phyloP scores from a whole-genome alignment of 169 alveolate genomes.

The Plasmodium sp. region DNA sequence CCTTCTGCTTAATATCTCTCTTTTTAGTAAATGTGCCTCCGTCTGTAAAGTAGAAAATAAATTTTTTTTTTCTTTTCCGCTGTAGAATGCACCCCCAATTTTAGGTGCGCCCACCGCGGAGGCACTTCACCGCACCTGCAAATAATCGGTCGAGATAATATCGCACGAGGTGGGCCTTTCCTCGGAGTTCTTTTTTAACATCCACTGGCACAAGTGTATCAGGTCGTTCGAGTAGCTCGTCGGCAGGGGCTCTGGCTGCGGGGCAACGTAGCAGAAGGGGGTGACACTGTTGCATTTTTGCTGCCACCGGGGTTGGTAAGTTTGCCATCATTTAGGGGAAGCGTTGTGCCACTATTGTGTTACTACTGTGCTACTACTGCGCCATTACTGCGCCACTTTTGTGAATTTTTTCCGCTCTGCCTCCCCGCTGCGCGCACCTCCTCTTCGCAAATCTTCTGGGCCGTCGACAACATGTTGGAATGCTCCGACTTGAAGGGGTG shows the following conservation, averaged over 20 bases:
- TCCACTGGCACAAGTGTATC: constrained; percentile 58
- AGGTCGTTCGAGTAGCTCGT: constrained; percentile 38
- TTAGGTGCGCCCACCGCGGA: background rate
- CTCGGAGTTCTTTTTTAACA: constrained; percentile 52
- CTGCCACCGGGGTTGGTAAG: background rate
- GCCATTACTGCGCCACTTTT: background rate
- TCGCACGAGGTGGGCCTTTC: constrained; percentile 67
- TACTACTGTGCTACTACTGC: no score
- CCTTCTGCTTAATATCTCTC: constrained; percentile 14
- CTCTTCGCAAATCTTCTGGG: constrained; percentile 71
- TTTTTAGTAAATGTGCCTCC: constrained; percentile 50
- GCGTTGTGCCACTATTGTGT: background rate
- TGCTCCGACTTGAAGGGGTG: constrained; percentile 74
- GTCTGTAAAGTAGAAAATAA: background rate
- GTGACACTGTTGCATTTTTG: background rate
- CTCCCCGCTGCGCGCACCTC: constrained; percentile 7
- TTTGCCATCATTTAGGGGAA: background rate
- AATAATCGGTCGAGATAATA: constrained; percentile 45
- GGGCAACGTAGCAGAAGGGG: background rate
- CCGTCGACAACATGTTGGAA: constrained; percentile 46
- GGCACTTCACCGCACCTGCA: constrained; percentile 16
- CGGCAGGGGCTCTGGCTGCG: constrained; percentile 75
- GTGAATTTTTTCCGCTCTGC: background rate
- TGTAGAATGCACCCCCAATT: background rate
- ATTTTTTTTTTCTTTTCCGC: constrained; percentile 3